These are phyloP conservation scores for Alternaria atra DNA, from an alignment of 2,329 filamentous ascomycete species.

Conservation along the genomic window DNA sequence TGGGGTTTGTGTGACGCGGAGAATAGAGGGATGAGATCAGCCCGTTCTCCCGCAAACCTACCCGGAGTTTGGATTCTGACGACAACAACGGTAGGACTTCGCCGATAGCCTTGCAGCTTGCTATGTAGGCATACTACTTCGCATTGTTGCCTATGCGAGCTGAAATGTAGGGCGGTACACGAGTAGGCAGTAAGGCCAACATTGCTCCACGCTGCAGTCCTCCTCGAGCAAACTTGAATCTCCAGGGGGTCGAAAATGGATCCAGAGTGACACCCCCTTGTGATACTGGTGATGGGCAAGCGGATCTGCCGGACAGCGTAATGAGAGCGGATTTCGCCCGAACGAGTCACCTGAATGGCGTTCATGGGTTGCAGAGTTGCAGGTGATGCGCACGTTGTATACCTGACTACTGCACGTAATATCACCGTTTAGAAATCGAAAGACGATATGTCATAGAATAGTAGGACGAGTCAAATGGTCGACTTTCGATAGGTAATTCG, in stretches of 20 bases:
- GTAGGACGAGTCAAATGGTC: neutral
- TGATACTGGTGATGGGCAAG: conserved; percentile 22
- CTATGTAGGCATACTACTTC: neutral
- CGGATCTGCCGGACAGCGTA: conserved; percentile 4
- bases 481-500: neutral
- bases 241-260: neutral
- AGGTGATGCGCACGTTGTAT: conserved; percentile 14
- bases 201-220: conserved; percentile 1
- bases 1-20: conserved; percentile 12
- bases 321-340: conserved; percentile 1
- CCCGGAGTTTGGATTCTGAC: conserved; percentile 7
- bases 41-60: conserved; percentile 23
- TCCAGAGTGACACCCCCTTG: conserved; percentile 30
- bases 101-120: neutral
- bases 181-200: conserved; percentile 2
- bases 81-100: neutral
- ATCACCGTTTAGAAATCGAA: neutral
- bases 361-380: conserved; percentile 6
- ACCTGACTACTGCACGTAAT: neutral
- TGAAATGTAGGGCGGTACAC: conserved; percentile 5
- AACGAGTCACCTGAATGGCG: conserved; percentile 23
- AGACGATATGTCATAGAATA: neutral
- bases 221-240: neutral
- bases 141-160: neutral
- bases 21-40: conserved; percentile 40